These are phyloP conservation scores for Pulveroboletus ravenelii DNA, from an alignment of 768 basidiomycete genomes.

Conservation along the genomic window DNA sequence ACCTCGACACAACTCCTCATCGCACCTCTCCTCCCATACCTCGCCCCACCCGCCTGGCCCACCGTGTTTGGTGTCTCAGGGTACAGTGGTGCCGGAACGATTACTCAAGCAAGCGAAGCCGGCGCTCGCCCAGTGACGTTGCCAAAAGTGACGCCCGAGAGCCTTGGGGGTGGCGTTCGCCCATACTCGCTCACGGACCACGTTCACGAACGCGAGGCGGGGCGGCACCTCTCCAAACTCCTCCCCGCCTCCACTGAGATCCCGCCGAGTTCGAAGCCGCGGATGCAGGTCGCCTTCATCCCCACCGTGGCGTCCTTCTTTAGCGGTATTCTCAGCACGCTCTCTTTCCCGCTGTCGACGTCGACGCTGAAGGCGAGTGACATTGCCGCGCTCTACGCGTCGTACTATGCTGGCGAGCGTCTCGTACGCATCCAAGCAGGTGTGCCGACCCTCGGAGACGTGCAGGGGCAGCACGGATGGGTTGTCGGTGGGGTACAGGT, in stretches of 20 bases:
- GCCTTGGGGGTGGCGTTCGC: slow-evolving; percentile 67
- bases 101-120: slow-evolving; percentile 57
- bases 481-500: slow-evolving; percentile 91
- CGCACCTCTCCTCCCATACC: slow-evolving; percentile 77
- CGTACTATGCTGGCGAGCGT: slow-evolving; percentile 70
- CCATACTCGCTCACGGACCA: slow-evolving; percentile 94
- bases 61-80: slow-evolving; percentile 93
- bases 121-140: slow-evolving; percentile 63
- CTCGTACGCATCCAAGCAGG: slow-evolving; percentile 64
- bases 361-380: slow-evolving; percentile 62
- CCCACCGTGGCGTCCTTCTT: slow-evolving; percentile 93
- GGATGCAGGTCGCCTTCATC: slow-evolving; percentile 72
- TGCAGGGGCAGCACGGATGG: slow-evolving; percentile 85
- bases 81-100: slow-evolving; percentile 92
- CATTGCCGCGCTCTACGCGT: slow-evolving; percentile 67
- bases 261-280: slow-evolving; percentile 2
- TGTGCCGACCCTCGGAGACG: slow-evolving; percentile 69
- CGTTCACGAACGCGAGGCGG: slow-evolving; percentile 97
- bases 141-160: slow-evolving; percentile 78
- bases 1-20: slow-evolving; percentile 89
- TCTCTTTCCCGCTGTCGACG: slow-evolving; percentile 73
- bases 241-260: slow-evolving; percentile 23
- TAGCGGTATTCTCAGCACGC: slow-evolving; percentile 88
- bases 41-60: slow-evolving; percentile 56
- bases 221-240: slow-evolving; percentile 70